phyloP scores from a whole-genome alignment of 1,284 basidiomycete genomes.

The Laetiporus sulphureus region DNA sequence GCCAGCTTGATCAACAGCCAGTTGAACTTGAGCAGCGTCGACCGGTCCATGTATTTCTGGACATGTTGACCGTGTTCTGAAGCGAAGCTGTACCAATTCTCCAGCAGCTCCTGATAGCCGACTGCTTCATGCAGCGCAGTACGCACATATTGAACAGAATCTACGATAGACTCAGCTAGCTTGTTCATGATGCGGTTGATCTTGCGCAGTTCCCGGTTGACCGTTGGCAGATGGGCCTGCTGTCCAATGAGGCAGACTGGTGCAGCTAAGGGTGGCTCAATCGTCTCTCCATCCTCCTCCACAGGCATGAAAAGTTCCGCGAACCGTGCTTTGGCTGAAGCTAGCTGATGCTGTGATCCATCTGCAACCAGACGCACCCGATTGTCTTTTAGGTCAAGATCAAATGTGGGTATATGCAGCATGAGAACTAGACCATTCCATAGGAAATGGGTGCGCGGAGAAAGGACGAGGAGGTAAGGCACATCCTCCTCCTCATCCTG shows the following conservation, averaged over 20 bases:
- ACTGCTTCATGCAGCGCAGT: conserved; percentile 54
- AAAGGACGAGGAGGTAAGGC: conserved; percentile 80
- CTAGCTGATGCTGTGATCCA: conserved; percentile 75
- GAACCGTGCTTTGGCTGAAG: conserved; percentile 77
- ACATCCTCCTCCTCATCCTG: conserved; percentile 49
- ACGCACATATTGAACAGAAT: conserved; percentile 82
- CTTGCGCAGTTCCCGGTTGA: conserved; percentile 88
- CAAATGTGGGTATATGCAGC: conserved; percentile 61
- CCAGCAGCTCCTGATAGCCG: conserved; percentile 82
- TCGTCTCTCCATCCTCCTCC: conserved; percentile 53
- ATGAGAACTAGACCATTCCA: conserved; percentile 92
- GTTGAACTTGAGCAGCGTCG: conserved; percentile 71
- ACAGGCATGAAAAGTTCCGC: conserved; percentile 53
- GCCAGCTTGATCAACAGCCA: conserved; percentile 80
- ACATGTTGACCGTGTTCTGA: conserved; percentile 90
- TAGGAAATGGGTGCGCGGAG: conserved; percentile 83
- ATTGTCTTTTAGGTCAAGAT: conserved; percentile 78
- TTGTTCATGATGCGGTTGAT: conserved; percentile 87
- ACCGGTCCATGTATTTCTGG: conserved; percentile 80
- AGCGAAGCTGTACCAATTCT: conserved; percentile 97
- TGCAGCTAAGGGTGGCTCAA: conserved; percentile 37
- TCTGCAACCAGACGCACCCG: conserved; percentile 84
- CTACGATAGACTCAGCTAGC: conserved; percentile 89
- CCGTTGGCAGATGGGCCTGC: conserved; percentile 86
- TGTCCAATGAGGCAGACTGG: conserved; percentile 70